These are phyloP conservation scores for Diaporthe caulivora DNA, from an alignment of 2,329 filamentous ascomycete genomes.

Conservation along the genomic window DNA sequence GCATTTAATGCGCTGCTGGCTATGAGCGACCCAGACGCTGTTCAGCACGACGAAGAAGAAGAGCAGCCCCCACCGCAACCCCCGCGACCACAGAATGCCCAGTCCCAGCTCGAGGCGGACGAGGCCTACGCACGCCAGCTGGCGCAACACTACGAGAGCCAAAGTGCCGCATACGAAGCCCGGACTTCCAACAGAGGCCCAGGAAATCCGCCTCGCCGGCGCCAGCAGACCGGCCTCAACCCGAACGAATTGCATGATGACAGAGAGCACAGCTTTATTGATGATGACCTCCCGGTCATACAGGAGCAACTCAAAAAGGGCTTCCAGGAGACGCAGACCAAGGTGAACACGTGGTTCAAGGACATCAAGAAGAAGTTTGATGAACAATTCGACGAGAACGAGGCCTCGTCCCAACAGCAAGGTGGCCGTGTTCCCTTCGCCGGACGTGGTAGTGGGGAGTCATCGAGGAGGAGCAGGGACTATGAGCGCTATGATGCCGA, in stretches of 20 bases:
- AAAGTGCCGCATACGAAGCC: conserved; percentile 66
- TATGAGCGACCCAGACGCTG: conserved; percentile 84
- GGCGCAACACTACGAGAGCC: conserved; percentile 86
- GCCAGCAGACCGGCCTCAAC: conserved; percentile 64
- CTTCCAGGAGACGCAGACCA: conserved; percentile 92
- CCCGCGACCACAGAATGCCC: conserved; percentile 61
- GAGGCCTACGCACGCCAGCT: conserved; percentile 93
- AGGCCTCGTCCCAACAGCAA: conserved; percentile 60
- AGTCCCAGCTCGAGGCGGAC: conserved; percentile 89
- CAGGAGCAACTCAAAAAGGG: conserved; percentile 94
- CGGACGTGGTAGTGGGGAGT: conserved; percentile 69
- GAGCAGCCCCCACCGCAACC: conserved; percentile 77
- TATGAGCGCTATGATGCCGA: conserved; percentile 95
- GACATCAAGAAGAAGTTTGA: conserved; percentile 94
- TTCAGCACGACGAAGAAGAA: conserved; percentile 62
- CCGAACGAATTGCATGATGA: conserved; percentile 73
- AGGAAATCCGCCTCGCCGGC: conserved; percentile 51
- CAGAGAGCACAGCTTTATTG: conserved; percentile 89
- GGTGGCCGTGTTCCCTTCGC: conserved; percentile 50
- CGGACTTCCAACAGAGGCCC: conserved; percentile 61
- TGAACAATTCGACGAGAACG: conserved; percentile 83
- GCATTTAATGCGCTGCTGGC: conserved; percentile 94
- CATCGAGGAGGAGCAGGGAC: conserved; percentile 81
- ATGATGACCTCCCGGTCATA: conserved; percentile 95
- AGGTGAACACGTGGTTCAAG: conserved; percentile 92